Base-by-base conservation (phyloP, 2,329 filamentous ascomycete genomes). In the Chrysoporthe cubensis region DNA sequence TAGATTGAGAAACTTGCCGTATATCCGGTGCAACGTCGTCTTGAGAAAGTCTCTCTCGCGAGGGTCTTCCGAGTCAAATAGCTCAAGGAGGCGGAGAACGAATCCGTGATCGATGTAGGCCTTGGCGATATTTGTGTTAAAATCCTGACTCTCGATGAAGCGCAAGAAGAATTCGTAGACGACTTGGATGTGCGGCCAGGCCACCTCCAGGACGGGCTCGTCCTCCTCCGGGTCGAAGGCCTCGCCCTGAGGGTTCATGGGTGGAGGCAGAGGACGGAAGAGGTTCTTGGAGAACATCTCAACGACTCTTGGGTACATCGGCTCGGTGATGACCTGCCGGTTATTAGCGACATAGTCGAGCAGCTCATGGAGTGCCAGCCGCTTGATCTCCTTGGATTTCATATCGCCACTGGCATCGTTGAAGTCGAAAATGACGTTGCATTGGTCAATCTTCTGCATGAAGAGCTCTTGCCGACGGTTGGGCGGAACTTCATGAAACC, bases 301-400 rank as follows among this genome's bases (percentile, higher is more conserved):
- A 44, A 99, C 96, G 37, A 99, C 96, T 70, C 93, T 91, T 46
- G 96, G 96, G 76, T 99, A 99, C 96, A 99, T 99, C 66, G 94
- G 93, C 79, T 99, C 96, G 2, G 94, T 97, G 75, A 99, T 99
- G 77, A 99, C 96, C 76, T 97, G 95, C 74, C 96, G 89, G 79
- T 99, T 99, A 81, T 98, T 98, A 75, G 96, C 95, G 67, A 99
- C 96, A 77, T 99, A 99, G 79, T 99, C 96, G 71, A 99, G 87
- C 70, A 99, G 85, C 79, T 99, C 96, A 78, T 99, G 96, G 57
- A 99, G 86, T 54, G 96, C 96, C 73, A 99, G 84, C 76, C 96
- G 89, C 85, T 99, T 99, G 85, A 99, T 98, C 81, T 99, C 96
- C 83, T 99, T 99, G 60, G 95, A 97, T 80, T 99, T 99, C 94